These are phyloP conservation scores for Kazachstania bromeliacearum DNA, from an alignment of 805 yeast genomes.

Conservation along the genomic window DNA sequence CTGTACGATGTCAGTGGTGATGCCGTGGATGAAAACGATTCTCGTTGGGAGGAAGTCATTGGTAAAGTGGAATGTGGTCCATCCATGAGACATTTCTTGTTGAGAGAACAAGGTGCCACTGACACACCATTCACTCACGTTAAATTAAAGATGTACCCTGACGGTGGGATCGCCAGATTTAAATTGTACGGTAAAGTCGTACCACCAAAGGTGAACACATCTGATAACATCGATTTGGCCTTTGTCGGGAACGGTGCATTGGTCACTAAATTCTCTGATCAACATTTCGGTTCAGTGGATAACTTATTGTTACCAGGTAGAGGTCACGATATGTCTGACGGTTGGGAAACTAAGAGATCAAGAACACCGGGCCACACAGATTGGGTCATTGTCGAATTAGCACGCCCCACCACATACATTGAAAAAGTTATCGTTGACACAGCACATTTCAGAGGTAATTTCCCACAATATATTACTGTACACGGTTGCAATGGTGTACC, in stretches of 20 bases:
- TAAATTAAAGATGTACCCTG: slow-evolving; percentile 88
- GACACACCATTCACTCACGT: slow-evolving; percentile 61
- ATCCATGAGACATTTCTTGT: slow-evolving; percentile 72
- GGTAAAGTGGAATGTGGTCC: slow-evolving; percentile 80
- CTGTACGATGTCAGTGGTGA: slow-evolving; percentile 33
- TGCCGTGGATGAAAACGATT: slow-evolving; percentile 21
- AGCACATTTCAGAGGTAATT: slow-evolving; percentile 90
- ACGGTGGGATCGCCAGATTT: slow-evolving; percentile 96
- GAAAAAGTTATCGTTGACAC: slow-evolving; percentile 70
- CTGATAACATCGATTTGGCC: slow-evolving; percentile 53
- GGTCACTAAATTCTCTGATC: slow-evolving; percentile 74
- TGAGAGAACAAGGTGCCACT: slow-evolving; percentile 49
- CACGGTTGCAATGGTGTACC: slow-evolving; percentile 39
- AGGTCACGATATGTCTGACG: slow-evolving; percentile 94
- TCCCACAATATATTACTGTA: slow-evolving; percentile 72
- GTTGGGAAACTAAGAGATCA: slow-evolving; percentile 95
- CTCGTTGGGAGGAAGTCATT: slow-evolving; percentile 64
- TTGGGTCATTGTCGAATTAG: slow-evolving; percentile 82
- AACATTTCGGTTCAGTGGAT: slow-evolving; percentile 89
- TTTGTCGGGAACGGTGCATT: slow-evolving; percentile 83
- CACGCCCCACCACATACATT: slow-evolving; percentile 47
- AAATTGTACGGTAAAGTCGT: slow-evolving; percentile 77
- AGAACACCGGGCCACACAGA: slow-evolving; percentile 77
- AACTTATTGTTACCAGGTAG: slow-evolving; percentile 87
- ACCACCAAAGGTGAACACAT: slow-evolving; percentile 33